Percentiles rank a stretch among this genome's conserved stretches.
Conservation (phyloP, 192 early-diverging fungal species). For the Allomyces javanicus region DNA sequence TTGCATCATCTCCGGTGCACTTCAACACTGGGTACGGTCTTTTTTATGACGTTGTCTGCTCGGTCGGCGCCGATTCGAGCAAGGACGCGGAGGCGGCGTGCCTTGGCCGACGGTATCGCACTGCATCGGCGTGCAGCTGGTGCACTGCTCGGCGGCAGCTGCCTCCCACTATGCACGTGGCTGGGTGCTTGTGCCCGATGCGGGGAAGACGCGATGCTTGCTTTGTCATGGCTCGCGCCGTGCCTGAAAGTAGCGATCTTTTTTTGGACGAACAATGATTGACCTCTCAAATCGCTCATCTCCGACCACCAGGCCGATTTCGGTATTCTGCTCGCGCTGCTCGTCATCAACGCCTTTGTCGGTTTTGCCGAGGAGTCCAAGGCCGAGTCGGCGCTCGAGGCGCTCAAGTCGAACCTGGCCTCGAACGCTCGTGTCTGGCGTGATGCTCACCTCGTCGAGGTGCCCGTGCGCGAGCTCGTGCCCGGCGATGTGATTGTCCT, state of each 20-base stretch:
- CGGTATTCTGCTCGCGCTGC: constrained; percentile 57
- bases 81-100: too few species aligned
- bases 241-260: too few species aligned
- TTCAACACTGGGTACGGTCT: constrained; percentile 29
- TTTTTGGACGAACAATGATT: too few species aligned
- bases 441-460: constrained; percentile 49
- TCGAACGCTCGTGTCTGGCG: constrained; percentile 64
- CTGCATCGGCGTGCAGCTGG: too few species aligned
- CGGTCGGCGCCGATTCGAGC: background rate
- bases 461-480: constrained; percentile 56
- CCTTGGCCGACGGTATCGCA: too few species aligned
- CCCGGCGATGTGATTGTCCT: constrained; percentile 83
- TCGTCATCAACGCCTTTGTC: constrained; percentile 75
- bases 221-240: too few species aligned
- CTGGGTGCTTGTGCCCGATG: too few species aligned
- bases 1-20: constrained; percentile 55
- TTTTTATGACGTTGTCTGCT: background rate
- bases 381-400: constrained; percentile 83
- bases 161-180: too few species aligned
- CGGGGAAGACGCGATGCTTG: too few species aligned
- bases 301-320: constrained; percentile 53
- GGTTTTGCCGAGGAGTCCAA: constrained; percentile 86
- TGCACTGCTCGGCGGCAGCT: too few species aligned
- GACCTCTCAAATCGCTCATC: background rate
- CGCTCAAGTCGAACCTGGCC: constrained; percentile 81